These are phyloP conservation scores for Penicillium riverlandense DNA, from an alignment of 495 filamentous ascomycete species.

Conservation along the genomic window DNA sequence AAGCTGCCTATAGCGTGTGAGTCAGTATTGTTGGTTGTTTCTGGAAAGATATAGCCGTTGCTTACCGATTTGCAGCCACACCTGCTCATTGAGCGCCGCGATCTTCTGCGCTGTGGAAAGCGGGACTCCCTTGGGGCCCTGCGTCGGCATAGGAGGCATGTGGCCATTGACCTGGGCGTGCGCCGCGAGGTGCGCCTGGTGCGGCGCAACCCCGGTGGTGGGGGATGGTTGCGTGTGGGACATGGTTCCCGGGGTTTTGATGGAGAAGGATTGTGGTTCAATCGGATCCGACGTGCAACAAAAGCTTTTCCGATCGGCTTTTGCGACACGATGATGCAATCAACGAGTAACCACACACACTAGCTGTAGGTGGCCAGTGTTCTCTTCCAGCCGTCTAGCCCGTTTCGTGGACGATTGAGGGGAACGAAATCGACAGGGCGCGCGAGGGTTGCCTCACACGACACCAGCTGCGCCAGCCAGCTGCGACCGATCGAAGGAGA, in stretches of 20 bases:
- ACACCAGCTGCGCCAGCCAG: no score
- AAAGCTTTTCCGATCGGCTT: neutral
- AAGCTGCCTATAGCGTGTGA: constrained; percentile 53
- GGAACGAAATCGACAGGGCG: neutral
- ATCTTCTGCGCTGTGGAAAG: constrained; percentile 53
- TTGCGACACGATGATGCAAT: constrained; percentile 41
- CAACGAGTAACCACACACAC: constrained; percentile 1
- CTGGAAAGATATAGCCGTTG: neutral
- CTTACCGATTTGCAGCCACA: constrained; percentile 94
- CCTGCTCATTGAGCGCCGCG: constrained; percentile 64
- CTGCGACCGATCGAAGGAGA: no score
- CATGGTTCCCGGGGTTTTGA: constrained; percentile 18
- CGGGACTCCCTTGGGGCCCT: constrained; percentile 42
- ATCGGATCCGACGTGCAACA: constrained; percentile 7
- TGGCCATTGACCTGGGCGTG: constrained; percentile 48
- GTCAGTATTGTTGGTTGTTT: constrained; percentile 3
- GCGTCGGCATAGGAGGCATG: constrained; percentile 42
- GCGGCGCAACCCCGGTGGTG: constrained; percentile 39
- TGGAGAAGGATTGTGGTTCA: constrained; percentile 1
- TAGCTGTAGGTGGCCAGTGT: constrained; percentile 5
- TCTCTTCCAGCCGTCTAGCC: neutral
- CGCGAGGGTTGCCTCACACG: no score
- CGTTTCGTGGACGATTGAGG: constrained; percentile 4
- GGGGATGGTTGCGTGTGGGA: constrained; percentile 49
- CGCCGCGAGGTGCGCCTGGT: constrained; percentile 41